phyloP scores from a whole-genome alignment of 495 filamentous ascomycete species.

The Pyrenula aspistea region DNA sequence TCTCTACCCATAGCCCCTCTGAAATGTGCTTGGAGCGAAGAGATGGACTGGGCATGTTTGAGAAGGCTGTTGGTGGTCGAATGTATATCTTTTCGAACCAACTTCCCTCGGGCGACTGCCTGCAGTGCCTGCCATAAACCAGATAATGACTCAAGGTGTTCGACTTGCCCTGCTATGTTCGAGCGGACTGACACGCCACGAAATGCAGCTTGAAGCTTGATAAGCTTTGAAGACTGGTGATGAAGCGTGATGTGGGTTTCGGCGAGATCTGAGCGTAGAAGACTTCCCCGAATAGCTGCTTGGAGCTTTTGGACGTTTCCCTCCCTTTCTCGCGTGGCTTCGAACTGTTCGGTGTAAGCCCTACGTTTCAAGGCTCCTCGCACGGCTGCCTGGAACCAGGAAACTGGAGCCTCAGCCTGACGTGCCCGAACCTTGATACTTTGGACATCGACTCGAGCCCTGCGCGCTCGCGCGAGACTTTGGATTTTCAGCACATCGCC shows the following conservation, averaged over 20 bases:
- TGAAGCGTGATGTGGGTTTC: constrained; percentile 32
- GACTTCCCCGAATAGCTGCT: constrained; percentile 50
- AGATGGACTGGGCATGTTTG: constrained; percentile 16
- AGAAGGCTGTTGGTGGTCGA: constrained; percentile 16
- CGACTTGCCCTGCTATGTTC: constrained; percentile 35
- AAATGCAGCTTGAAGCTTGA: constrained; percentile 17
- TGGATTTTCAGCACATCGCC: constrained; percentile 68
- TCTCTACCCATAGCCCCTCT: not conserved
- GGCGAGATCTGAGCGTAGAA: constrained; percentile 32
- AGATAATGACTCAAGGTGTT: constrained; percentile 25
- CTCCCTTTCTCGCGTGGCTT: constrained; percentile 34
- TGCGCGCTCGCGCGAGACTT: constrained; percentile 66
- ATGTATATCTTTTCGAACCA: constrained; percentile 13
- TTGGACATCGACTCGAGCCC: constrained; percentile 56
- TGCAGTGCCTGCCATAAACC: constrained; percentile 23
- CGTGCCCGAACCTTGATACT: constrained; percentile 49
- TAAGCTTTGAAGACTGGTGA: constrained; percentile 1
- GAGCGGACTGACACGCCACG: constrained; percentile 42
- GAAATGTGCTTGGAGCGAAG: constrained; percentile 14
- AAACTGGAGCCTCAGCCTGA: constrained; percentile 42
- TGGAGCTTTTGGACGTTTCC: constrained; percentile 51
- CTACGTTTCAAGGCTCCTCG: constrained; percentile 46
- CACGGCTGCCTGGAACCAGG: constrained; percentile 48
- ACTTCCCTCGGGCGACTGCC: constrained; percentile 27
- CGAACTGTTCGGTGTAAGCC: constrained; percentile 29